Evolutionary conservation across 75 land plant species (phyloP).

Genomic region (Pinus albicaulis): DNA sequence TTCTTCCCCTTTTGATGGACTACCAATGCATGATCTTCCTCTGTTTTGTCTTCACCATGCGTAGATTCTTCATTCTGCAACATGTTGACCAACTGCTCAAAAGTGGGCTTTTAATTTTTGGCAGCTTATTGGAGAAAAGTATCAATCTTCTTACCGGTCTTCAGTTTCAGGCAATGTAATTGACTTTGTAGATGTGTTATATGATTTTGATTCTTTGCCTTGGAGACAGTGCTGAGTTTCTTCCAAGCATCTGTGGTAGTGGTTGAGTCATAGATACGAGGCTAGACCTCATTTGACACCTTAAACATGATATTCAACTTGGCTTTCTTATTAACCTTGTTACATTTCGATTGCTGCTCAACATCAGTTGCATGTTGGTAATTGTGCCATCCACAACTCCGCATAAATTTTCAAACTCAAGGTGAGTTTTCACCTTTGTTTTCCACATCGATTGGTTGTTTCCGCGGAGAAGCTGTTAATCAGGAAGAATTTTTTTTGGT

Average conservation of each 20-base stretch:
- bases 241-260: not conserved
- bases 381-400: not conserved
- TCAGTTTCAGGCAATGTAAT: not conserved
- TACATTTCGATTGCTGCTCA: not conserved
- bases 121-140: not conserved
- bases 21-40: not conserved
- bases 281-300: too few relatives aligned
- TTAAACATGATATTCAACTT: not conserved
- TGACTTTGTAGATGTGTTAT: not conserved
- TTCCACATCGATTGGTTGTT: not conserved
- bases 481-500: not conserved
- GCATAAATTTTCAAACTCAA: not conserved
- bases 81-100: not conserved
- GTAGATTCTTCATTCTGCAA: not conserved
- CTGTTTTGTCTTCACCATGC: not conserved
- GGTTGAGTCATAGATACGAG: too few relatives aligned
- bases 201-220: not conserved
- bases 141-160: not conserved
- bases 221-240: not conserved
- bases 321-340: not conserved
- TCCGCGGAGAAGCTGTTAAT: not conserved
- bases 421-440: not conserved
- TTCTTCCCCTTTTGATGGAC: not conserved
- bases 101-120: not conserved
- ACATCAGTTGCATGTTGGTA: not conserved